Evolutionary conservation across 1,139 yeast species (phyloP), one percentile per base, ranked within the genome.

Genomic region (Candida sp.): DNA sequence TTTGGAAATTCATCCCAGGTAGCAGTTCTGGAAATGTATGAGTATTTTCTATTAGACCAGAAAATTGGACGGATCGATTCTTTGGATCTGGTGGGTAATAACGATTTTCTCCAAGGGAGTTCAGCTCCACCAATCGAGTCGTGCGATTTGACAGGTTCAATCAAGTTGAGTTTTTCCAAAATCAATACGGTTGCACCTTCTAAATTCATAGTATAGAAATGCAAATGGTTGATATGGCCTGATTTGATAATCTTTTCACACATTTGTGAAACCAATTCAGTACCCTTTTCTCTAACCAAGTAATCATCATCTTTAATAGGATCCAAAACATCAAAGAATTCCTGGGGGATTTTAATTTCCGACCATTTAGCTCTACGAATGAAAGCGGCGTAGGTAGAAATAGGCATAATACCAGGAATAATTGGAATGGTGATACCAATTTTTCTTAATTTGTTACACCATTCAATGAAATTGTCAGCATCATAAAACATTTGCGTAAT

Each of bases 391-490:
- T 91, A 91, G 7, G 97, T 89, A 19, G 96, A 84, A 49, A 93
- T 91, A 21, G 99, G 99, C 99, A 93, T 93, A 64, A 93, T 90
- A 22, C 99, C 99, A 1, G 99, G 99, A 49, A 93, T 86, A 53
- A 93, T 87, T 35, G 98, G 98, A 44, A 87, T 82, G 38, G 74
- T 74, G 50, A 93, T 77, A n/a, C 97, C 97, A 29, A 75, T 73
- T 30, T 75, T 81, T 51, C 95, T 78, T 47, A 95, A 78, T 50
- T 73, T 68, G 22, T 73, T 64, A 56, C 95, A 90, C 99, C 99
- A 93, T 25, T 65, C 54, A 46, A 93, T 76, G 63, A 93, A 93
- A 50, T 79, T 79, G 42, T 91, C 96, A 9, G 79, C 93, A 61
- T 93, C 98, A 63, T 91, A 93, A 52, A 79, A 79, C 90, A 89